Evolutionary conservation across 106 monocot species (phyloP), one percentile per base, ranked within the genome.

Genomic region (Apostasia ramifera): DNA sequence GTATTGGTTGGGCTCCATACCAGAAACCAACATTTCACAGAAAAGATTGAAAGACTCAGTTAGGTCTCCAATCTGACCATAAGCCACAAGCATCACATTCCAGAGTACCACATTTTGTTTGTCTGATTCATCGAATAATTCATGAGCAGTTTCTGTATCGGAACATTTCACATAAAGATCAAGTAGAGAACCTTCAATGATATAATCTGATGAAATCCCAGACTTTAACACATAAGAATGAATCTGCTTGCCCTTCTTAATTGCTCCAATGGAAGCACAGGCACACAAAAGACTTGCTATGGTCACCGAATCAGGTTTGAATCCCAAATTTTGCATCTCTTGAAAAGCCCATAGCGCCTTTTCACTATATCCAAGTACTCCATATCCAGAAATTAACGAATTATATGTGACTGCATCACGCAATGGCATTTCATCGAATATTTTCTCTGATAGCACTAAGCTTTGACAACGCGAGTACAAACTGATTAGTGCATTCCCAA

Each of bases 1-100:
- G 47, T 82, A 94, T 39, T 87, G 81, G 59, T 90, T 90, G 4
- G 94, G 81, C 46, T 64, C 55, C 45, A 85, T 60, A 53, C 81
- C 85, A 9, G 14, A 56, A 6, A 79, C 59, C 50, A 80, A 86
- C 90, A 94, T 94, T 70, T 83, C 66, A 15, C 41, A 72, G 66
- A 94, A 94, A 5, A 90, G 57, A 47, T 75, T 65, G 70, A 80
- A 82, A 53, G 94, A 87, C 52, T 85, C 77, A 44, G 5, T 59
- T 26, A 94, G 54, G 49, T 85, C 69, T 70, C 80, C 82, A 53
- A 77, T 74, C 61, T 87, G 84, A 15, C 89, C 94, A 69, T 83
- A 85, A 55, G 88, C 91, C 55, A 87, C 85, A 56, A 94, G 91
- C 91, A 94, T 91, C 44, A 85, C 85, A 78, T 94, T 94, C 90